Base-by-base conservation (phyloP, 306 rosid species). In the Styphnolobium japonicum region DNA sequence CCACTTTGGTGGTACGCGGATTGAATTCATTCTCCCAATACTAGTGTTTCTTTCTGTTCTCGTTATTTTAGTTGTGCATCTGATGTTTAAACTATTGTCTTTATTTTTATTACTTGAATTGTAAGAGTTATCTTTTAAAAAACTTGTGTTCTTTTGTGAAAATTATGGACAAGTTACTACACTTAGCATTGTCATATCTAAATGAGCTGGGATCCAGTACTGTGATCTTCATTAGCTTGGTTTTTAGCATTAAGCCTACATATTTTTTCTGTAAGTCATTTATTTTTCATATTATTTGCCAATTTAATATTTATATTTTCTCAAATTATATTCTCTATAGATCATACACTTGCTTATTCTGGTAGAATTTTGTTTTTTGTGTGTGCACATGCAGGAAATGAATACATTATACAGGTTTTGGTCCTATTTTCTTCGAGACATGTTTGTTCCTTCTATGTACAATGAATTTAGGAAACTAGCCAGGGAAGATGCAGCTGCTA, bases 341-440 rank as follows among this genome's bases (percentile, higher is more conserved):
- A 74, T 43, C 73, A 49, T 25, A 56, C 75, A 61, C 29, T 53
- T 73, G 57, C 73, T 81, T 45, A 63, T 49, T 46, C 39, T 37
- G 57, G 6, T 43, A 12, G 64, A 11, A 16, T 42, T 18, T 79
- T 58, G 56, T 37, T 69, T 56, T 75, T 51, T 62, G 34, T 66
- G 27, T 81, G 37, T 68, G n/a, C 45, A 25, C 46, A 40, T 83
- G 91, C 97, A 93, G 98, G 98, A 95, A 91, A 93, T 95, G 99
- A 95, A 95, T 83, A 93, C 97, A 39, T 75, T 95, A 15, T 95
- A 95, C 81, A 75, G 98, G 36, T 93, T 93, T 87, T 93, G 99
- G 98, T 91, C 87, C 58, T 93, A 89, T 89, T 95, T 91, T 82
- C 93, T 95, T 60, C 87, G 99, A 80, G 82, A 88, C 86, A 16